Base-by-base conservation (phyloP, 352 stramenopile genomes). In the Pythium rishiriense region DNA sequence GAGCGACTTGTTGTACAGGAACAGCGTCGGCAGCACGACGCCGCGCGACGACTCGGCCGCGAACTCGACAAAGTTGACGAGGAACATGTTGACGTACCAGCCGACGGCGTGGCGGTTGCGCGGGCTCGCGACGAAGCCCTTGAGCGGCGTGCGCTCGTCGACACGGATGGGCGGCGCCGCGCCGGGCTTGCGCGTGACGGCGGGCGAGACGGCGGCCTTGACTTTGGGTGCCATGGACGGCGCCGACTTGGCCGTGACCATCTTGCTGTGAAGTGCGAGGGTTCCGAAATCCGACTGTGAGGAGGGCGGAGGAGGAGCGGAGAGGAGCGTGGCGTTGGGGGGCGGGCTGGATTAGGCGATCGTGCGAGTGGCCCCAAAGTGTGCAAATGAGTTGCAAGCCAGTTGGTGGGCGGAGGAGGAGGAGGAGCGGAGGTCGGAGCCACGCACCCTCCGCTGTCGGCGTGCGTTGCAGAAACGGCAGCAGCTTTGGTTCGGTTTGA, bases 11-110 rank as follows among this genome's bases (percentile, higher is more conserved):
- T 70, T 89, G 72, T 94, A 94, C 19, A 94, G 81, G 66, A 90
- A 94, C 35, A 94, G 80, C 49, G 85, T 92, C 48, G 85, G 74
- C 62, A 94, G 70, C 66, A 92, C 83, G 28, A 94, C 71, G 49
- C 85, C 85, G 21, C 85, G 79, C 26, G 85, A 91, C 3, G 81
- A 90, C 58, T 94, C 85, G 33, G 83, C 85, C 22, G 85, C 63
- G 63, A 94, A 92, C 62, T 94, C 85, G 62, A 94, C 79, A 64
- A 94, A 88, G 75, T 94, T 92, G 78, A 94, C 76, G 31, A 94
- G 74, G 41, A 72, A 71, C 79, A 94, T 92, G 67, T 92, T 87
- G 56, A 88, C 69, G 63, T 87, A 86, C 85, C 85, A 94, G 59
- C 75, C 69, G 29, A 67, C 62, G n/a, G 81, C 37, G 35, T 80